phyloP scores from a whole-genome alignment of 768 basidiomycete species.

The Suillus variegatus region DNA sequence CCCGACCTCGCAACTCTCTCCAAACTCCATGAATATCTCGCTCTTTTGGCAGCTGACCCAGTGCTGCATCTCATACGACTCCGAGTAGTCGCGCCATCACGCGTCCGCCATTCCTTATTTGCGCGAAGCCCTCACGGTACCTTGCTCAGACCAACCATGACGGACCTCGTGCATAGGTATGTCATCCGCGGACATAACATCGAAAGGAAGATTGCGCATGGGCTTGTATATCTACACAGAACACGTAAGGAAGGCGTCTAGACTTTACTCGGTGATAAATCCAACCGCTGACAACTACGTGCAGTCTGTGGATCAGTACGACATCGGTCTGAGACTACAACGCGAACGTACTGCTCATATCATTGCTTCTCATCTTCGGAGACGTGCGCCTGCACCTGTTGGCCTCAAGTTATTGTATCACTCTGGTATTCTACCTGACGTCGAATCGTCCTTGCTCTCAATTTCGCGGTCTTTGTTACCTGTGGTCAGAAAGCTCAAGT shows the following conservation, averaged over 20 bases:
- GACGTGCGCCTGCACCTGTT: conserved; percentile 40
- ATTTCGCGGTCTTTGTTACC: conserved; percentile 66
- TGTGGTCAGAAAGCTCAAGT: conserved; percentile 66
- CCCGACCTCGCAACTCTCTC: conserved; percentile 65
- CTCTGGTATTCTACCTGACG: conserved; percentile 60
- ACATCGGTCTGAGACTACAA: conserved; percentile 53
- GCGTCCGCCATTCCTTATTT: conserved; percentile 66
- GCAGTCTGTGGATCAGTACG: conserved; percentile 70
- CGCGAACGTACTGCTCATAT: conserved; percentile 54
- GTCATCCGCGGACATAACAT: conserved; percentile 70
- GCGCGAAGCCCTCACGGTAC: conserved; percentile 55
- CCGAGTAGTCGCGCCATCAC: conserved; percentile 63
- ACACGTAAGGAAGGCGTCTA: conserved; percentile 46
- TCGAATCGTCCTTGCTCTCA: conserved; percentile 56
- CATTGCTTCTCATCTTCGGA: conserved; percentile 55
- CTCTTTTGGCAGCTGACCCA: conserved; percentile 57
- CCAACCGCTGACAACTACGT: not conserved
- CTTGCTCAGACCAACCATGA: conserved; percentile 61
- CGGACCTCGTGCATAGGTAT: conserved; percentile 67
- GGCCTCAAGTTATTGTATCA: conserved; percentile 48
- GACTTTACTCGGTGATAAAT: conserved; percentile 5
- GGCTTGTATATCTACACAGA: conserved; percentile 67
- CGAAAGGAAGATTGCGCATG: conserved; percentile 65
- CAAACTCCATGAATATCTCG: conserved; percentile 47
- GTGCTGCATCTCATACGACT: conserved; percentile 64